These are phyloP conservation scores for Melocanna baccifera DNA, from an alignment of 176 grass and related monocot species.

Conservation along the genomic window DNA sequence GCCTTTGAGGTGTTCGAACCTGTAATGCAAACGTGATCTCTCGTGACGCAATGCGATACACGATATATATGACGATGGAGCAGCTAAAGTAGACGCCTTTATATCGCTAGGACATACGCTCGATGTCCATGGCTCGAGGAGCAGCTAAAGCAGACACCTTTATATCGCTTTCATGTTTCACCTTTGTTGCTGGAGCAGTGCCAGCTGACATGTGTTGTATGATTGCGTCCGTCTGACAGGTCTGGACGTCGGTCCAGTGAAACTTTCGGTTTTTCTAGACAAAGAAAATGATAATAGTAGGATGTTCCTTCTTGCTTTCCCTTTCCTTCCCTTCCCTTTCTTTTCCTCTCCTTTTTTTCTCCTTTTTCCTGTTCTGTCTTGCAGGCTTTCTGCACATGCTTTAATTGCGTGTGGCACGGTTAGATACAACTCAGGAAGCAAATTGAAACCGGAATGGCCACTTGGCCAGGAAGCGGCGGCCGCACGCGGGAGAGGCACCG, in stretches of 20 bases:
- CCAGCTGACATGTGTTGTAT: background rate
- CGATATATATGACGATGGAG: slow-evolving; percentile 1
- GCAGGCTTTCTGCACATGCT: background rate
- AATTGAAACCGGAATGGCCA: background rate
- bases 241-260: background rate
- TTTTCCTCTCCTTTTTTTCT: background rate
- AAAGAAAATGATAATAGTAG: background rate
- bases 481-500: background rate
- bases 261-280: background rate
- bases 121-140: background rate
- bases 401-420: background rate
- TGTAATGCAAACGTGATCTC: too few relatives aligned
- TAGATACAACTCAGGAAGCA: background rate
- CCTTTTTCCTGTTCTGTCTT: background rate
- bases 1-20: background rate
- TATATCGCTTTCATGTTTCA: too few relatives aligned
- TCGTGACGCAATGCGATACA: background rate
- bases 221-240: background rate
- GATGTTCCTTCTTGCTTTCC: too few relatives aligned
- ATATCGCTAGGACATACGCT: background rate
- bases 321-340: background rate
- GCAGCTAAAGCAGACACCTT: background rate
- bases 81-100: too few relatives aligned
- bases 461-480: background rate
- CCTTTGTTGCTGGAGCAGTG: too few relatives aligned